These are phyloP conservation scores for Calonectria multiphialidica DNA, from an alignment of 2,329 filamentous ascomycete genomes.

Conservation along the genomic window DNA sequence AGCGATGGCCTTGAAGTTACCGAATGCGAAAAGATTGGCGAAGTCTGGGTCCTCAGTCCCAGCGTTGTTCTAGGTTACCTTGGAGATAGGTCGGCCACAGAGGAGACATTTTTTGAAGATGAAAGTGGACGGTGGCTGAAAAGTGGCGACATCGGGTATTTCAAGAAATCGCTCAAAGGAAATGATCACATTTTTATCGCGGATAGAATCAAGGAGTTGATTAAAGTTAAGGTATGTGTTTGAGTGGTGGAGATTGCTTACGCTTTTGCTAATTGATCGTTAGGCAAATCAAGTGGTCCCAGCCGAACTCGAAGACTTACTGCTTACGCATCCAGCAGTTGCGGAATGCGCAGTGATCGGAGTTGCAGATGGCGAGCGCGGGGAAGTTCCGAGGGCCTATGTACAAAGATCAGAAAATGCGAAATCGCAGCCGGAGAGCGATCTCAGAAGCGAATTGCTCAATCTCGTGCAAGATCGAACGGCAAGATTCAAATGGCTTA, in stretches of 20 bases:
- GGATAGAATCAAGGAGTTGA: background rate
- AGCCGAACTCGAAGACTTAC: background rate
- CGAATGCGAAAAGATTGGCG: background rate
- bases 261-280: background rate
- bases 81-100: background rate
- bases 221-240: background rate
- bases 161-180: background rate
- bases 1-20: background rate
- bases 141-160: background rate
- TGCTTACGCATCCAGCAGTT: background rate
- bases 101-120: background rate
- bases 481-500: background rate
- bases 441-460: background rate
- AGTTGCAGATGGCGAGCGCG: background rate
- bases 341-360: background rate
- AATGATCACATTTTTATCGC: background rate
- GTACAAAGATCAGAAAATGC: background rate
- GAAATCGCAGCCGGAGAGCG: background rate
- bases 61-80: background rate
- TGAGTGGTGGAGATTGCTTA: no score
- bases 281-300: background rate
- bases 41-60: background rate
- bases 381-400: background rate
- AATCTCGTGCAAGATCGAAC: background rate
- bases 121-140: background rate